These are phyloP conservation scores for Scolecobasidium constrictum DNA, from an alignment of 2,329 filamentous ascomycete species.

Conservation along the genomic window DNA sequence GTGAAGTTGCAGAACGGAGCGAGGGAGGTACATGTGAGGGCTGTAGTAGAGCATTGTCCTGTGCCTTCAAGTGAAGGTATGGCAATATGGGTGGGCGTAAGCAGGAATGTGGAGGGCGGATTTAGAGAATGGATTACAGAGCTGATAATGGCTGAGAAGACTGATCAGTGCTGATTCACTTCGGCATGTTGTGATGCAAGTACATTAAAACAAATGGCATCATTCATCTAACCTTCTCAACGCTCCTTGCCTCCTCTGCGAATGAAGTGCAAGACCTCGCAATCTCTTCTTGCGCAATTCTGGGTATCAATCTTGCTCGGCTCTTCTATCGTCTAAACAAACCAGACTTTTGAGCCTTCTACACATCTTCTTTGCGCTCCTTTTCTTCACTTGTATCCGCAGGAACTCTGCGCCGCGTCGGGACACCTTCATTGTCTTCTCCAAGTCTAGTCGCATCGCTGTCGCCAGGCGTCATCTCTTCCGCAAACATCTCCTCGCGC, in stretches of 20 bases:
- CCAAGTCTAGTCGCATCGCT: background rate
- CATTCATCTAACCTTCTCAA: no score
- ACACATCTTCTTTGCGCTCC: background rate
- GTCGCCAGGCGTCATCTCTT: background rate
- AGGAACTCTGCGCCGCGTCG: background rate
- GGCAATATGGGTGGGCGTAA: conserved; percentile 49
- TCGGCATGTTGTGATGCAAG: no score
- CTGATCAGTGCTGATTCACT: no score
- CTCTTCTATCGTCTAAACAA: no score
- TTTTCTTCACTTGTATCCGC: background rate
- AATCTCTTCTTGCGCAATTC: no score
- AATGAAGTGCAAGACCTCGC: no score
- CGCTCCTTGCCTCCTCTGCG: no score
- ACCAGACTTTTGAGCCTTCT: no score
- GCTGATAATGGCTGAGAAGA: conserved; percentile 21
- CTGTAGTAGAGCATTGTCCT: conserved; percentile 44
- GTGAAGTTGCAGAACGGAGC: conserved; percentile 33
- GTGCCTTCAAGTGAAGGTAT: conserved; percentile 42
- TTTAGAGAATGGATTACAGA: conserved; percentile 42
- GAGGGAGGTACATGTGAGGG: conserved; percentile 40
- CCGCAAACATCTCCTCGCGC: background rate
- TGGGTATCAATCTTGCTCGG: no score
- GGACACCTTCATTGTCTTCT: background rate
- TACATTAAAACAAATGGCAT: no score
- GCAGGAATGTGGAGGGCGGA: conserved; percentile 45